These are phyloP conservation scores for Diaporthe citriasiana DNA, from an alignment of 2,329 filamentous ascomycete species.

Conservation along the genomic window DNA sequence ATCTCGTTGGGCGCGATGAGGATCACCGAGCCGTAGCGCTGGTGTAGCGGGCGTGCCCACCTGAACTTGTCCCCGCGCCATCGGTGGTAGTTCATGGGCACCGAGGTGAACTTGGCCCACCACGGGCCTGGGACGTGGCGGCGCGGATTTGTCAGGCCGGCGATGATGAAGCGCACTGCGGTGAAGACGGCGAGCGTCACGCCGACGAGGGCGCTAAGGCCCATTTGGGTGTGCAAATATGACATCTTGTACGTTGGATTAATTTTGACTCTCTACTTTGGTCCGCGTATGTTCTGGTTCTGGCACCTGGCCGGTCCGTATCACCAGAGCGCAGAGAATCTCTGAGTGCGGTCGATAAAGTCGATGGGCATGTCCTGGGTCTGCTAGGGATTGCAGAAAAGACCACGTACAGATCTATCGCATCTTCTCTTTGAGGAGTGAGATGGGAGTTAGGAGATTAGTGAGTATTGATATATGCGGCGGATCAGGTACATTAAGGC, in stretches of 20 bases:
- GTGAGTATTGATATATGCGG: not conserved
- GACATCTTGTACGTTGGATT: not conserved
- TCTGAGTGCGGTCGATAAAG: too few relatives aligned
- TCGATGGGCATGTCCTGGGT: not conserved
- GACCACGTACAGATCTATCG: not conserved
- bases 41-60: constrained; percentile 31
- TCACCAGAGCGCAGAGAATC: not conserved
- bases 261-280: not conserved
- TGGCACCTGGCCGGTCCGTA: not conserved
- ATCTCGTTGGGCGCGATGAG: constrained; percentile 38
- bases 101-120: constrained; percentile 28
- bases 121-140: constrained; percentile 34
- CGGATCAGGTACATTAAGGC: not conserved
- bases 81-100: constrained; percentile 35
- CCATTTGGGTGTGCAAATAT: not conserved
- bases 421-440: not conserved
- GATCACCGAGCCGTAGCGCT: constrained; percentile 22
- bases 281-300: not conserved
- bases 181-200: not conserved
- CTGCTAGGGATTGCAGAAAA: not conserved
- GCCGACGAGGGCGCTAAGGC: not conserved
- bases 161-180: not conserved
- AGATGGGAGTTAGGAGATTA: not conserved
- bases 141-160: constrained; percentile 29
- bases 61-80: constrained; percentile 30